Base-by-base conservation (phyloP, 345 rosid genomes). In the Populus pruinosa region DNA sequence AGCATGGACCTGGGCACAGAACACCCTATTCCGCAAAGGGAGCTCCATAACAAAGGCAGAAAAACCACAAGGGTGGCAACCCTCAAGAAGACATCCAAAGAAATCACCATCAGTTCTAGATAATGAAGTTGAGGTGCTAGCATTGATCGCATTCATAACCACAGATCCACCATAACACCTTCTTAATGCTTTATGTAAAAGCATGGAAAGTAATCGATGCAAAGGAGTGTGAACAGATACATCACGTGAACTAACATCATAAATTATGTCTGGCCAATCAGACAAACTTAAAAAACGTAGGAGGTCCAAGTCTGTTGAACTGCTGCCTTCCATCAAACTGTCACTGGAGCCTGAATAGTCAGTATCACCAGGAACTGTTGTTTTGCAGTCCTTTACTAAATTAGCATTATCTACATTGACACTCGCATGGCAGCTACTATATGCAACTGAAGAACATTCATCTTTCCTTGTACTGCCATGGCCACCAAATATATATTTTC, bases 21-120 rank as follows among this genome's bases (percentile, higher is more conserved):
- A 96, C 36, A 89, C 99, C 90, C 96, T 90, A 77, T 88, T 83
- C 64, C 92, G 99, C 65, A 96, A 81, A 73, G 94, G 93, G 85
- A 93, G 93, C 88, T 93, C 99, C 98, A 93, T 92, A 76, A 89
- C 79, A 78, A 86, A 88, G 8, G 92, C 94, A 74, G 98, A 88
- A 87, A 96, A 96, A 63, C 98, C 98, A 70, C 4, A 41, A 3
- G 98, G 97, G 74, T 91, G 91, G 87, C 89, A 91, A 50, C 85
- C 85, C 70, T 83, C 76, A 47, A 96, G 88, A 75, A 91, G 25
- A 68, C 72, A 81, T 73, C 90, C 87, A 86, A 96, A 96, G 86
- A 96, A 91, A 83, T 91, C 88, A 70, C 77, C 81, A 21, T 70
- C 78, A 50, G 66, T 66, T 27, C 78, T 61, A 73, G 86, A 79